Percentiles rank a stretch among this genome's conserved stretches.
Conservation (phyloP, 2,329 filamentous ascomycete genomes). For the Aspergillus persii region DNA sequence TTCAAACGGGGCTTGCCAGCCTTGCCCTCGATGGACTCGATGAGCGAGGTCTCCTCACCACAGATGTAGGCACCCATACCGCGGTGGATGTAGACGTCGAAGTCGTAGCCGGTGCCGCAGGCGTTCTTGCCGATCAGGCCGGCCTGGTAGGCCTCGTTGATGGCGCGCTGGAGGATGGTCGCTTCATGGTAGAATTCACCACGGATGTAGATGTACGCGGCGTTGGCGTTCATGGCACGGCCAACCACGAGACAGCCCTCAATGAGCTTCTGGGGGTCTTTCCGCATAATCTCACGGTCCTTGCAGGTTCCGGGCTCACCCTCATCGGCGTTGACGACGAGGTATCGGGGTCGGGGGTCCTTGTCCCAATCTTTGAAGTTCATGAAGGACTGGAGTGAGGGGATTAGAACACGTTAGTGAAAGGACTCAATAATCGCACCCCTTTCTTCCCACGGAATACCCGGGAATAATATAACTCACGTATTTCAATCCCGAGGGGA, state of each 20-base stretch:
- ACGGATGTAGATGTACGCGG: conserved; percentile 98
- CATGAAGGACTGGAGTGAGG: conserved; percentile 79
- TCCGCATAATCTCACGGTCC: conserved; percentile 99
- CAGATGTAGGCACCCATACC: conserved; percentile 98
- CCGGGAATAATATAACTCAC: conserved; percentile 54
- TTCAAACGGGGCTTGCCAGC: conserved; percentile 97
- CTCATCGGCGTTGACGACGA: conserved; percentile 98
- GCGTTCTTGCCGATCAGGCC: conserved; percentile 98
- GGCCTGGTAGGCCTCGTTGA: conserved; percentile 94
- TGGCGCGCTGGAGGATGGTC: conserved; percentile 86
- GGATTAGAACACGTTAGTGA: background rate
- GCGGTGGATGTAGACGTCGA: conserved; percentile 94
- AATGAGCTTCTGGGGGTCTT: conserved; percentile 98
- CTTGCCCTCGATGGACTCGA: conserved; percentile 98
- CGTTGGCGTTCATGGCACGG: conserved; percentile 97
- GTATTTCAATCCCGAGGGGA: conserved; percentile 99
- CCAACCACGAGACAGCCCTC: conserved; percentile 96
- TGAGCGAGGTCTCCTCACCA: conserved; percentile 95
- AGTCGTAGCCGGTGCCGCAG: conserved; percentile 94
- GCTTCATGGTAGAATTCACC: conserved; percentile 98
- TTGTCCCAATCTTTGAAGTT: conserved; percentile 99
- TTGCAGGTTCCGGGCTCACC: conserved; percentile 99
- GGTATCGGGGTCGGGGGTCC: conserved; percentile 89
- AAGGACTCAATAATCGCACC: background rate
- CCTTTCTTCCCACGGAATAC: background rate